Base-by-base conservation (phyloP, 202 grass and related monocot species). In the Elaeis oleifera region DNA sequence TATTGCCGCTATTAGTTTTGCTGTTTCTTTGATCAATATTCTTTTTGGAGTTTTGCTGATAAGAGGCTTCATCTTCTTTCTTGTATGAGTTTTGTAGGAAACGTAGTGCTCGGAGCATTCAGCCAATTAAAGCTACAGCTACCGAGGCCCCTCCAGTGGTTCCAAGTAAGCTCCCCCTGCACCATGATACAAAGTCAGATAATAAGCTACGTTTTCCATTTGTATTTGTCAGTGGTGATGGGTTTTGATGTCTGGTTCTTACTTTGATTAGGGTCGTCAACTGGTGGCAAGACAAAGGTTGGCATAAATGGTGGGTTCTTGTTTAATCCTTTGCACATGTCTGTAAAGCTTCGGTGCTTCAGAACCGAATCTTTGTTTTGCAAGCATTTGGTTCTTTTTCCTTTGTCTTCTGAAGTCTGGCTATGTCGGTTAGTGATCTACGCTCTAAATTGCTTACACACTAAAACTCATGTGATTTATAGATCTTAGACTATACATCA, bases 221-320 rank as follows among this genome's bases (percentile, higher is more conserved):
- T 44, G 0, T 13, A 44, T 44, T 44, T 44, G 8, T 44, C 2
- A 18, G 7, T 66, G 29, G n/a, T 18, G 23, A 28, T 76, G 63
- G 20, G 23, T 73, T 53, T 27, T 18, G 39, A 57, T 31, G 9
- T 51, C 16, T 63, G 71, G 20, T 23, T 61, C 3, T 22, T 32
- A 57, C 8, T 61, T 13, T 71, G 16, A 61, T 3, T 78, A 95
- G 90, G 81, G 58, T 87, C 65, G 44, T 80, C 86, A 13, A 80
- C 51, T 1, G 72, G 78, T 15, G 72, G 74, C 16, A 90, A 81
- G 71, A 80, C 72, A 59, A 95, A 84, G 62, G 51, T 95, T 3
- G 90, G 90, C 59, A 95, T 95, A 49, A 95, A 95, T 29, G 90
- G 83, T 90, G 71, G 84, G 87, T 72, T 52, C 55, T 58, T 13